A percentile compares a stretch with the other conserved stretches of the same genome.
These are phyloP conservation scores for Suhomyces sp. DNA, from an alignment of 805 yeast genomes.

Conservation along the genomic window DNA sequence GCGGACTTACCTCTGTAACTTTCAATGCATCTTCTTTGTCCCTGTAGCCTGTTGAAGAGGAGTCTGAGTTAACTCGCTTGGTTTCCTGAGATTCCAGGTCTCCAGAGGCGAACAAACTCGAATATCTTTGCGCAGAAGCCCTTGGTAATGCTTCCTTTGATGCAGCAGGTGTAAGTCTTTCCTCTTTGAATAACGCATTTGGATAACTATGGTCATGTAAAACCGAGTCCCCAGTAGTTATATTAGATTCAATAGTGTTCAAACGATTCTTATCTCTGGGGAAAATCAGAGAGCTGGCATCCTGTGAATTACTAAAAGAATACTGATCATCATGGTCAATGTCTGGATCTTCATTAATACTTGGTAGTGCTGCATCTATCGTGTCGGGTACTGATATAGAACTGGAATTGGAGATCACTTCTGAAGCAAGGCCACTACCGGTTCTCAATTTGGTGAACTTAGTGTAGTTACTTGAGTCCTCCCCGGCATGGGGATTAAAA, in stretches of 20 bases:
- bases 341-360: constrained; percentile 33
- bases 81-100: neutral
- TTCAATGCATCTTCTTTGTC: neutral
- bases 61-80: constrained; percentile 1
- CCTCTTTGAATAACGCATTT: constrained; percentile 25
- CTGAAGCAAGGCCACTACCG: constrained; percentile 16
- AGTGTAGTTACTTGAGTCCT: constrained; percentile 23
- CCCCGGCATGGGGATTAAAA: constrained; percentile 20
- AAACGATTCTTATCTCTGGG: neutral
- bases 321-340: constrained; percentile 13
- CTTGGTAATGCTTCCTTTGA: constrained; percentile 9
- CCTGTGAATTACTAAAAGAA: constrained; percentile 3
- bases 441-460: constrained; percentile 32
- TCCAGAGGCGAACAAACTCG: constrained; percentile 21
- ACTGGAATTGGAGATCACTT: constrained; percentile 21
- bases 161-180: constrained; percentile 22
- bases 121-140: constrained; percentile 19
- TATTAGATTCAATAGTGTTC: neutral
- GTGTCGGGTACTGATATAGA: constrained; percentile 42
- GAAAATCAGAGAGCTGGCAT: neutral
- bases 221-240: constrained; percentile 22
- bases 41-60: neutral
- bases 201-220: constrained; percentile 22
- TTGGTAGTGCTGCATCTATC: constrained; percentile 38
- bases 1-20: neutral